A percentile compares a stretch with the other conserved stretches of the same genome.
Evolutionary conservation across 148 eudicot genomes (phyloP).

Genomic region (Rhododendron griersonianum): DNA sequence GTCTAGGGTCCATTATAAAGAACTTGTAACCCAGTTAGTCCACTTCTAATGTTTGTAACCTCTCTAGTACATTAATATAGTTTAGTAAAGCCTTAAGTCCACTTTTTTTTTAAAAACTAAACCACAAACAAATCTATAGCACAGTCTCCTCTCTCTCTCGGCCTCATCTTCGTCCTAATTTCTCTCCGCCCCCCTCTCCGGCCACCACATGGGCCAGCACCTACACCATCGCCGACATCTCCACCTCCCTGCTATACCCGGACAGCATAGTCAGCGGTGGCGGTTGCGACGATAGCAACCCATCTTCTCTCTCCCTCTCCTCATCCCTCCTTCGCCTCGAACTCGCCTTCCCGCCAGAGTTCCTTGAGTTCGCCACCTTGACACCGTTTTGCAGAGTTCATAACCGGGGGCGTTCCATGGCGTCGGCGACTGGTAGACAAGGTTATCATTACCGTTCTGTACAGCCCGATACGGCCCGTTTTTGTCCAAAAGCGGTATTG

Average conservation of each 20-base stretch:
- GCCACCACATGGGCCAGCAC: slow-evolving; percentile 63
- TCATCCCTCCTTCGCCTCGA: neutral
- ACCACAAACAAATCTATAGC: no score
- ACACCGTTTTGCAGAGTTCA: slow-evolving; percentile 21
- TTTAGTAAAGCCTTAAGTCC: no score
- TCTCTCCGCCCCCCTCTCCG: slow-evolving; percentile 15
- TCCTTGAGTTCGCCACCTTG: slow-evolving; percentile 46
- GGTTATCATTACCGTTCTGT: no score
- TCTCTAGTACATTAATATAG: no score
- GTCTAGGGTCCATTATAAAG: no score
- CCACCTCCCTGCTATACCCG: slow-evolving; percentile 46
- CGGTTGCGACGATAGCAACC: neutral
- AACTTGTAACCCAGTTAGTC: no score
- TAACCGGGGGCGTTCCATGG: slow-evolving; percentile 42
- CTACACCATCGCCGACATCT: slow-evolving; percentile 61
- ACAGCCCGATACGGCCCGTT: no score
- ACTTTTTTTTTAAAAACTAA: no score
- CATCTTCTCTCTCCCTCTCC: slow-evolving; percentile 5
- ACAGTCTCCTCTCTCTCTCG: no score
- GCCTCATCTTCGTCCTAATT: no score
- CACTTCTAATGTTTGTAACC: no score
- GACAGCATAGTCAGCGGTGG: slow-evolving; percentile 30
- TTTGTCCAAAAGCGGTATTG: no score
- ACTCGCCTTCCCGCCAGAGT: neutral
- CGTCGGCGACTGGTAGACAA: slow-evolving; percentile 37